These are phyloP conservation scores for Malassezia brasiliensis DNA, from an alignment of 1,284 basidiomycete species.

Conservation along the genomic window DNA sequence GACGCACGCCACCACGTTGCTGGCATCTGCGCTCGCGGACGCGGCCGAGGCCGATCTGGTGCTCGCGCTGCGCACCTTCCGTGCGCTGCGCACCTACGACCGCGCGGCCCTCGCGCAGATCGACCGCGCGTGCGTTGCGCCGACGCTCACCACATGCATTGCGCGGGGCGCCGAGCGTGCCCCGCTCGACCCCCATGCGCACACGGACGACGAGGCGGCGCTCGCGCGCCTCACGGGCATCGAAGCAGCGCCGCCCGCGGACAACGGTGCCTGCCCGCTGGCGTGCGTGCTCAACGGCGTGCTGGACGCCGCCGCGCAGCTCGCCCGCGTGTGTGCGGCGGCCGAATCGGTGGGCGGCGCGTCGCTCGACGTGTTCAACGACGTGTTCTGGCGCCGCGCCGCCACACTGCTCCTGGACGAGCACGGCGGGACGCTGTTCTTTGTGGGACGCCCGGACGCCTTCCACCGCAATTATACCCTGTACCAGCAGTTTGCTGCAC, in stretches of 20 bases:
- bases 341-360: slow-evolving; percentile 6
- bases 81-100: too few species aligned
- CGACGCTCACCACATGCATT: too few species aligned
- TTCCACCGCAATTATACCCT: slow-evolving; percentile 72
- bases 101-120: too few species aligned
- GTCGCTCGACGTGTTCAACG: slow-evolving; percentile 44
- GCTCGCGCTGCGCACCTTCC: not conserved
- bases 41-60: not conserved
- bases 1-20: not conserved
- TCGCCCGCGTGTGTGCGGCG: not conserved
- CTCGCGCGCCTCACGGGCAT: too few species aligned
- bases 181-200: not conserved
- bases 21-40: not conserved
- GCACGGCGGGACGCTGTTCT: slow-evolving; percentile 70
- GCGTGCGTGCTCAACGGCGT: slow-evolving; percentile 3
- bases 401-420: slow-evolving; percentile 69
- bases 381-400: slow-evolving; percentile 78
- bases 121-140: too few species aligned
- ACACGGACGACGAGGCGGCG: not conserved
- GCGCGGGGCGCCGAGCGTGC: too few species aligned
- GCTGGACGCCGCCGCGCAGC: not conserved
- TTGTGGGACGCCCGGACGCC: slow-evolving; percentile 77
- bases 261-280: not conserved
- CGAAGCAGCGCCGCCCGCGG: not conserved
- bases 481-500: slow-evolving; percentile 72